Evolutionary conservation across 257 asterid species (phyloP).

Genomic region (Solanum habrochaites): DNA sequence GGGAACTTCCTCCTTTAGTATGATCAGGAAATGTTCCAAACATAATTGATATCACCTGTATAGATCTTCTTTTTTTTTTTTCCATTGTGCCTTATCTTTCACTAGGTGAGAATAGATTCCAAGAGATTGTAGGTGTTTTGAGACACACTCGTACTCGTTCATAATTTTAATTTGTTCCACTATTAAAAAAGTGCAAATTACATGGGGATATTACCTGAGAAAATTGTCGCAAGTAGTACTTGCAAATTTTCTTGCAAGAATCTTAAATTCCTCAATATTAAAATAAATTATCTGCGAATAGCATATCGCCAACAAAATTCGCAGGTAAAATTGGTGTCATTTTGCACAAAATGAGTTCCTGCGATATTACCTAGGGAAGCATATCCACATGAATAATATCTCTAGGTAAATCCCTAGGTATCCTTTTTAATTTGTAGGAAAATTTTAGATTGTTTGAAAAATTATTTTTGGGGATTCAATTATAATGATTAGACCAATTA

Average conservation of each 20-base stretch:
- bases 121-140: neutral
- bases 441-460: neutral
- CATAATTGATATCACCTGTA: neutral
- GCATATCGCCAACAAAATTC: neutral
- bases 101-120: neutral
- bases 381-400: too few species aligned
- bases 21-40: neutral
- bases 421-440: neutral
- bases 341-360: neutral
- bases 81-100: neutral
- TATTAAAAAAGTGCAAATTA: too few species aligned
- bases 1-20: too few species aligned
- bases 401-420: neutral
- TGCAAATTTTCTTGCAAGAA: neutral
- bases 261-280: too few species aligned
- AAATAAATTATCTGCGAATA: too few species aligned
- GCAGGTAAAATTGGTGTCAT: too few species aligned
- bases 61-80: neutral
- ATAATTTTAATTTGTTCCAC: neutral
- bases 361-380: too few species aligned
- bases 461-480: too few species aligned
- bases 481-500: too few species aligned
- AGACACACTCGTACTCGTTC: neutral
- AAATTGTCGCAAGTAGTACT: neutral
- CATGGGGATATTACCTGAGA: neutral